Conservation (phyloP, 768 basidiomycete species). For the Dentipellis sp. region DNA sequence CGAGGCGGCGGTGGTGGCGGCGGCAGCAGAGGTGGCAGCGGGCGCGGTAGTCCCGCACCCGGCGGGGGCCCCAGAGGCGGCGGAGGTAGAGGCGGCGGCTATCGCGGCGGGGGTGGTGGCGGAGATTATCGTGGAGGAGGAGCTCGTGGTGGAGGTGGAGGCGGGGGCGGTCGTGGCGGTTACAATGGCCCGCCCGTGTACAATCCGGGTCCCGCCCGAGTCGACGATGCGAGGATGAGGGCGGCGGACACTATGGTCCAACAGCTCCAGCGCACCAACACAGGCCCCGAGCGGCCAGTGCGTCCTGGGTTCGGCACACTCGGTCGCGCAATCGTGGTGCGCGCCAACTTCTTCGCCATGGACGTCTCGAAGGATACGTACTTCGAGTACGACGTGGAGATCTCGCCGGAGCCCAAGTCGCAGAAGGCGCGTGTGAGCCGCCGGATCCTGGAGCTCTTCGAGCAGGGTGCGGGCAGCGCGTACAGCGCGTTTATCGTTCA, state of each 20-base stretch:
- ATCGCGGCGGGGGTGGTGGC: slow-evolving; percentile 7
- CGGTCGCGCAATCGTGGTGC: slow-evolving; percentile 31
- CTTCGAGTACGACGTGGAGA: slow-evolving; percentile 49
- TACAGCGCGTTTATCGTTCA: slow-evolving; percentile 40
- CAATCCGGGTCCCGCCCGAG: neutral
- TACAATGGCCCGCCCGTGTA: neutral
- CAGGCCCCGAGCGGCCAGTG: slow-evolving; percentile 10
- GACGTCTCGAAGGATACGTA: slow-evolving; percentile 35
- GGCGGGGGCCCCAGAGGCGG: slow-evolving; percentile 4
- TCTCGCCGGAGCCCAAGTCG: slow-evolving; percentile 36
- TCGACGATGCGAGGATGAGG: neutral
- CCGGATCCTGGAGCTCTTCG: slow-evolving; percentile 49
- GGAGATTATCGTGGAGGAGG: slow-evolving; percentile 10
- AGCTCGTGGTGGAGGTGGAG: slow-evolving; percentile 12
- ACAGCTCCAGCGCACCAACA: neutral
- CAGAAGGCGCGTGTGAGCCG: slow-evolving; percentile 30
- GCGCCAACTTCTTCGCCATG: slow-evolving; percentile 58
- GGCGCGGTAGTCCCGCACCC: neutral
- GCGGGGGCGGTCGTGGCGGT: slow-evolving; percentile 13
- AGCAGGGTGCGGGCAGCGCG: slow-evolving; percentile 26
- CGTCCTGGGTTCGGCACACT: slow-evolving; percentile 18
- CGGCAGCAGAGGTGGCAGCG: neutral
- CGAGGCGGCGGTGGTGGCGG: neutral
- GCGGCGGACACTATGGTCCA: neutral
- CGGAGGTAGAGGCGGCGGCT: slow-evolving; percentile 7